Percentiles rank a stretch among this genome's conserved stretches.
These are phyloP conservation scores for Passalora sequoiae DNA, from an alignment of 2,329 filamentous ascomycete genomes.

Conservation along the genomic window DNA sequence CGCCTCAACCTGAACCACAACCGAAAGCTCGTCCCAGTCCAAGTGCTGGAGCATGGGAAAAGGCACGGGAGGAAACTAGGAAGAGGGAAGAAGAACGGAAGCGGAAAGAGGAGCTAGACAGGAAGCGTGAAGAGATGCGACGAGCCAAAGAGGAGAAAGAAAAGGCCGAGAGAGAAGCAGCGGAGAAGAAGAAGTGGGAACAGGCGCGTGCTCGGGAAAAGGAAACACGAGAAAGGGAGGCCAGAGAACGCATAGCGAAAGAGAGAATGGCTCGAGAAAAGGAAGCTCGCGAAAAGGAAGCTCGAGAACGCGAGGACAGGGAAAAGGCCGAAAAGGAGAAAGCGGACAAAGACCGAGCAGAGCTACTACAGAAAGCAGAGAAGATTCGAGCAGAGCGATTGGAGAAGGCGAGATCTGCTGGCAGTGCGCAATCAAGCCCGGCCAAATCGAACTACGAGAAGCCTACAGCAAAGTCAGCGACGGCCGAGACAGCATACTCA, in stretches of 20 bases:
- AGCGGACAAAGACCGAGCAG: conserved; percentile 19
- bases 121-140: conserved; percentile 52
- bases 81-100: conserved; percentile 58
- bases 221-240: conserved; percentile 46
- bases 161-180: conserved; percentile 41
- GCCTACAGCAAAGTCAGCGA: conserved; percentile 53
- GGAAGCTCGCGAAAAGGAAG: conserved; percentile 38
- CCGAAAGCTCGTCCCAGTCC: conserved; percentile 23
- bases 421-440: conserved; percentile 27
- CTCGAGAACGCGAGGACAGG: conserved; percentile 33
- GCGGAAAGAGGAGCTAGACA: conserved; percentile 56
- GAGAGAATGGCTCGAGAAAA: conserved; percentile 35
- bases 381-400: conserved; percentile 20
- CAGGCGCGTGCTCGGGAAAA: conserved; percentile 45
- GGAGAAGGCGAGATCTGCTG: conserved; percentile 21
- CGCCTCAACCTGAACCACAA: conserved; percentile 21
- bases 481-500: conserved; percentile 54
- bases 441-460: conserved; percentile 36
- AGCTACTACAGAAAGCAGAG: conserved; percentile 6
- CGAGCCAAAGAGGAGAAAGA: conserved; percentile 48
- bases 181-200: conserved; percentile 50
- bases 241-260: conserved; percentile 42
- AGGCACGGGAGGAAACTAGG: conserved; percentile 62
- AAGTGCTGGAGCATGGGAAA: conserved; percentile 53
- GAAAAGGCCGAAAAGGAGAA: conserved; percentile 36